Evolutionary conservation across 2,329 filamentous ascomycete genomes (phyloP).

Genomic region (Dothideomycetes sp.): DNA sequence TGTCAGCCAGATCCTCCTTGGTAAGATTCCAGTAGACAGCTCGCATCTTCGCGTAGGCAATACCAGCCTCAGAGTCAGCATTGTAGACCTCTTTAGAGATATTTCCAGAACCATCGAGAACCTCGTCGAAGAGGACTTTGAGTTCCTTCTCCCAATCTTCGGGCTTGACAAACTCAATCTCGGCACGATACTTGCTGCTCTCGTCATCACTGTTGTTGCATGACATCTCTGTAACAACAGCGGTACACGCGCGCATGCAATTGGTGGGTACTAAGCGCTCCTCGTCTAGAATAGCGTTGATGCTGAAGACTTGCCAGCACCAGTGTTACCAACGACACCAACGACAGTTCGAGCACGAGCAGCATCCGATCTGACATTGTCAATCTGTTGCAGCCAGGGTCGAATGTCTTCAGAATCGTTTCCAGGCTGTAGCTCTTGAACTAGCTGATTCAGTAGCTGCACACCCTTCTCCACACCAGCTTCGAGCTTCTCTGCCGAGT

Average conservation of each 20-base stretch:
- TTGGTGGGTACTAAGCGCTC: conserved; percentile 48
- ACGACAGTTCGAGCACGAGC: conserved; percentile 39
- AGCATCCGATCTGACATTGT: conserved; percentile 33
- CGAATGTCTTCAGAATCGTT: conserved; percentile 24
- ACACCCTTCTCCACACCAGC: conserved; percentile 31
- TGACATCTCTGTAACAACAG: conserved; percentile 51
- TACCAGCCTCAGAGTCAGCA: conserved; percentile 38
- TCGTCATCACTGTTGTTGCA: conserved; percentile 42
- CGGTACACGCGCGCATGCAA: conserved; percentile 54
- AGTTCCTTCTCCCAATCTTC: conserved; percentile 48
- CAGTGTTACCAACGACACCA: conserved; percentile 53
- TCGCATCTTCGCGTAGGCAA: conserved; percentile 44
- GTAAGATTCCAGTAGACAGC: conserved; percentile 39
- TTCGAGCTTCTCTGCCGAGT: conserved; percentile 30
- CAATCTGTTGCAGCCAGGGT: conserved; percentile 35
- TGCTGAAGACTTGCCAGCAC: conserved; percentile 52
- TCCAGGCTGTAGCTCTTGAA: conserved; percentile 23
- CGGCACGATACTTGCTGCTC: conserved; percentile 39
- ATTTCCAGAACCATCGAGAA: conserved; percentile 34
- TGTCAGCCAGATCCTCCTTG: conserved; percentile 31
- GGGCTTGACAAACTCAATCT: conserved; percentile 48
- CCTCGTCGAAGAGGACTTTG: conserved; percentile 39
- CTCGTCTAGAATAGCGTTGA: conserved; percentile 55
- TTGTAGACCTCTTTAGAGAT: conserved; percentile 30
- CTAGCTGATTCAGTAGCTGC: conserved; percentile 28